These are phyloP conservation scores for Papiliotrema terrestris DNA, from an alignment of 1,284 basidiomycete species.

Conservation along the genomic window DNA sequence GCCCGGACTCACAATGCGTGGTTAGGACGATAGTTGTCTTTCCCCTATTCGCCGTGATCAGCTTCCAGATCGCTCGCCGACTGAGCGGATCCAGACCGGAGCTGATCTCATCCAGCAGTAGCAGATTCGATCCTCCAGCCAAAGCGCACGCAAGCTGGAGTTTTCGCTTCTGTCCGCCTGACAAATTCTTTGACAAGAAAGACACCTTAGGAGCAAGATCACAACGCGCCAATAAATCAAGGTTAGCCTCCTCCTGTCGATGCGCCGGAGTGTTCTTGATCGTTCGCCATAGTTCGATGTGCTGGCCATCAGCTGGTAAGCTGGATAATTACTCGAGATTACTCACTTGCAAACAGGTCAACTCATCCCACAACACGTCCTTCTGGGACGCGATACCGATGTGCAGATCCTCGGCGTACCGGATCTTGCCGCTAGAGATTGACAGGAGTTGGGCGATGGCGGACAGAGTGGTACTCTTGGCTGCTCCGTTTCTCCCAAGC, in stretches of 20 bases:
- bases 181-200: slow-evolving; percentile 62
- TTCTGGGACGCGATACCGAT: slow-evolving; percentile 77
- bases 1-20: slow-evolving; percentile 56
- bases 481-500: slow-evolving; percentile 55
- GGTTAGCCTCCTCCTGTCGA: slow-evolving; percentile 49
- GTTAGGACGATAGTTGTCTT: slow-evolving; percentile 65
- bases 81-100: slow-evolving; percentile 77
- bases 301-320: slow-evolving; percentile 56
- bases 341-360: slow-evolving; percentile 57
- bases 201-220: slow-evolving; percentile 66
- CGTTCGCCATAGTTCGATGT: slow-evolving; percentile 66
- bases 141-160: slow-evolving; percentile 72
- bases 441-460: slow-evolving; percentile 63
- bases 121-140: slow-evolving; percentile 60
- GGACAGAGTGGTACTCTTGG: slow-evolving; percentile 71
- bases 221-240: slow-evolving; percentile 64
- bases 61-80: slow-evolving; percentile 70
- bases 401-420: slow-evolving; percentile 52
- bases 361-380: slow-evolving; percentile 74
- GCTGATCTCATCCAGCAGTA: slow-evolving; percentile 70
- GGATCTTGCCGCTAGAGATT: slow-evolving; percentile 59
- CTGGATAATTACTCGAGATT: neutral
- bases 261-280: slow-evolving; percentile 63
- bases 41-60: slow-evolving; percentile 62
- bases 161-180: slow-evolving; percentile 77